Conservation (phyloP, 2,329 filamentous ascomycete genomes). For the Teratosphaeria zuluensis region DNA sequence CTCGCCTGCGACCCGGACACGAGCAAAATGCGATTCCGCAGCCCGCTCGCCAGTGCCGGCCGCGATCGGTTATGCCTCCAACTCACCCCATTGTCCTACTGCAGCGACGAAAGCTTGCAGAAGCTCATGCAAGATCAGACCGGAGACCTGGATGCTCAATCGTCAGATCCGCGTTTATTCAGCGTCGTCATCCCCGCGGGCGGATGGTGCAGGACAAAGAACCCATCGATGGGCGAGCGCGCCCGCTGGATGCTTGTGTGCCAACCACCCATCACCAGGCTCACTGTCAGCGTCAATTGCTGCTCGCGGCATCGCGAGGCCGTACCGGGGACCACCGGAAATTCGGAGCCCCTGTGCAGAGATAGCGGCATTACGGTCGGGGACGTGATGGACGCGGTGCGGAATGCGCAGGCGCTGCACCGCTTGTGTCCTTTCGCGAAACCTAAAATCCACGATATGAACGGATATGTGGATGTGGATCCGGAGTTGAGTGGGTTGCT, state of each 20-base stretch:
- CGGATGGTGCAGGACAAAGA: background rate
- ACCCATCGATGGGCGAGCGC: background rate
- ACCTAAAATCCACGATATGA: background rate
- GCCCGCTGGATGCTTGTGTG: conserved; percentile 3
- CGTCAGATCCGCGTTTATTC: too few relatives aligned
- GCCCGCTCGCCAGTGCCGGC: background rate
- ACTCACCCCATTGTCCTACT: background rate
- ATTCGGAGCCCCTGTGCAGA: too few relatives aligned
- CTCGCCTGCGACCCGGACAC: background rate
- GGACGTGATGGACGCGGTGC: conserved; percentile 4
- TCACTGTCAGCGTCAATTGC: background rate
- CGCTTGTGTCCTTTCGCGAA: conserved; percentile 3
- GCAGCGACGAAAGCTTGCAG: background rate
- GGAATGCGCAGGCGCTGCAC: conserved; percentile 2
- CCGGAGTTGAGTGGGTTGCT: too few relatives aligned
- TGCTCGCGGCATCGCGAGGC: background rate
- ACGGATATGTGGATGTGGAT: background rate
- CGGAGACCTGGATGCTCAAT: background rate
- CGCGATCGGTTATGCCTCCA: too few relatives aligned
- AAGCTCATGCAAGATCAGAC: background rate
- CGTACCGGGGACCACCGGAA: too few relatives aligned
- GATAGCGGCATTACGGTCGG: conserved; percentile 8
- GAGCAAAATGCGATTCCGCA: background rate
- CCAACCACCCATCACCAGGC: conserved; percentile 8
- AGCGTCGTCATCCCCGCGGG: background rate